A percentile compares a stretch with the other conserved stretches of the same genome.
These are phyloP conservation scores for Bipolaris gigantea DNA, from an alignment of 2,329 filamentous ascomycete genomes.

Conservation along the genomic window DNA sequence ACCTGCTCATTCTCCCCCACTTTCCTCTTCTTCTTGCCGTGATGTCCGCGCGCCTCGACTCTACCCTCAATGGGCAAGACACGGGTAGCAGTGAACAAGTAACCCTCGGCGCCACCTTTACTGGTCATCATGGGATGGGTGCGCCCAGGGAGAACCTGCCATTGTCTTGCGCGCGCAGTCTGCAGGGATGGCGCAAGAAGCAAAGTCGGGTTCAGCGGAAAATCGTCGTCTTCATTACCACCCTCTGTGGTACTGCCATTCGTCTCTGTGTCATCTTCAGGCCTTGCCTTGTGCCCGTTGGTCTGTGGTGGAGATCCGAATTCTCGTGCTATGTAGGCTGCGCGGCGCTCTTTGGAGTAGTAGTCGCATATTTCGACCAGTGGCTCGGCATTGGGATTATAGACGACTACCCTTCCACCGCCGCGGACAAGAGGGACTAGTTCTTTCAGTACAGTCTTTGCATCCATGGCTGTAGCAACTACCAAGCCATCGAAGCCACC, in stretches of 20 bases:
- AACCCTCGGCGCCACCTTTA: conserved; percentile 85
- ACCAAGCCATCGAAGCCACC: conserved; percentile 84
- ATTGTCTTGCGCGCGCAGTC: conserved; percentile 74
- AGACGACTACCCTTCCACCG: conserved; percentile 82
- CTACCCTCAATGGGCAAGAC: conserved; percentile 78
- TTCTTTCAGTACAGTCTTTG: conserved; percentile 72
- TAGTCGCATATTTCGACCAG: conserved; percentile 76
- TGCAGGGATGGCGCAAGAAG: conserved; percentile 80
- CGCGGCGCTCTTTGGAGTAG: conserved; percentile 78
- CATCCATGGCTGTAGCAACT: conserved; percentile 80
- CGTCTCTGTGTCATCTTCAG: conserved; percentile 21
- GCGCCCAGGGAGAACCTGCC: conserved; percentile 88
- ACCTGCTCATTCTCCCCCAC: conserved; percentile 9
- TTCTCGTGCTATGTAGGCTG: conserved; percentile 59
- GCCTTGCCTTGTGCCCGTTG: conserved; percentile 16
- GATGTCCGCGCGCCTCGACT: conserved; percentile 80
- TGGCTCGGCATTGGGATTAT: conserved; percentile 78
- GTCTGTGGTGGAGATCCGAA: conserved; percentile 21
- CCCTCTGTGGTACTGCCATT: conserved; percentile 17
- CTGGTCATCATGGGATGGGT: conserved; percentile 95
- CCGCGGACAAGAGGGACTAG: conserved; percentile 79
- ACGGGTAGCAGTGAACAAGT: conserved; percentile 79
- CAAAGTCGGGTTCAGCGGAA: conserved; percentile 83
- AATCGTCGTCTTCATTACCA: conserved; percentile 59
- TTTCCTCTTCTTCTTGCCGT: conserved; percentile 67